Conservation (phyloP, 108 stramenopile genomes). For the Discostella stelligeroides region DNA sequence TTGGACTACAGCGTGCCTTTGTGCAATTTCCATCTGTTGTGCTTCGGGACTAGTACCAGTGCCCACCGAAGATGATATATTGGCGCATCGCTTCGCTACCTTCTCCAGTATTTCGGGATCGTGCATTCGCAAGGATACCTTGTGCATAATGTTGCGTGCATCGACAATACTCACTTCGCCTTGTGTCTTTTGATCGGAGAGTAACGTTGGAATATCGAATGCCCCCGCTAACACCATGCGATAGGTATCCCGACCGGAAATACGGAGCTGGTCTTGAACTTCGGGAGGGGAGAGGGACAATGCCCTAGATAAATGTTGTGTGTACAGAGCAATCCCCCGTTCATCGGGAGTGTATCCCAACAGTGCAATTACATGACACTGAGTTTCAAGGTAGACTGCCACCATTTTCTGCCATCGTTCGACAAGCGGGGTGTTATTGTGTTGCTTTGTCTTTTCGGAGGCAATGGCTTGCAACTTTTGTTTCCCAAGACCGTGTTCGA, state of each 20-base stretch:
- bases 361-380: slow-evolving; percentile 72
- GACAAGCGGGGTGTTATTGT: slow-evolving; percentile 51
- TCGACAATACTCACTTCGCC: slow-evolving; percentile 72
- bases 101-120: slow-evolving; percentile 63
- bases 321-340: slow-evolving; percentile 76
- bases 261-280: slow-evolving; percentile 59
- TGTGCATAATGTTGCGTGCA: slow-evolving; percentile 84
- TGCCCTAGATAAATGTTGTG: slow-evolving; percentile 61
- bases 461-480: slow-evolving; percentile 58
- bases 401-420: slow-evolving; percentile 88
- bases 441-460: slow-evolving; percentile 27
- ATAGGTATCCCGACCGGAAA: slow-evolving; percentile 68
- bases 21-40: slow-evolving; percentile 59
- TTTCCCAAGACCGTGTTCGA: slow-evolving; percentile 64
- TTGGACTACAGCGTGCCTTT: slow-evolving; percentile 80
- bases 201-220: slow-evolving; percentile 59
- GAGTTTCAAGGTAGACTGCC: slow-evolving; percentile 73
- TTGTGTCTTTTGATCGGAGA: slow-evolving; percentile 31
- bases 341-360: slow-evolving; percentile 79
- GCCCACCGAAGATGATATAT: slow-evolving; percentile 1
- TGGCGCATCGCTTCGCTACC: slow-evolving; percentile 56
- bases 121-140: slow-evolving; percentile 72
- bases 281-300: slow-evolving; percentile 50
- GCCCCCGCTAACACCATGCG: slow-evolving; percentile 64
- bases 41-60: slow-evolving; percentile 52